Percentiles rank a stretch among this genome's conserved stretches.
These are phyloP conservation scores for Crucibulum laeve DNA, from an alignment of 768 basidiomycete genomes.

Conservation along the genomic window DNA sequence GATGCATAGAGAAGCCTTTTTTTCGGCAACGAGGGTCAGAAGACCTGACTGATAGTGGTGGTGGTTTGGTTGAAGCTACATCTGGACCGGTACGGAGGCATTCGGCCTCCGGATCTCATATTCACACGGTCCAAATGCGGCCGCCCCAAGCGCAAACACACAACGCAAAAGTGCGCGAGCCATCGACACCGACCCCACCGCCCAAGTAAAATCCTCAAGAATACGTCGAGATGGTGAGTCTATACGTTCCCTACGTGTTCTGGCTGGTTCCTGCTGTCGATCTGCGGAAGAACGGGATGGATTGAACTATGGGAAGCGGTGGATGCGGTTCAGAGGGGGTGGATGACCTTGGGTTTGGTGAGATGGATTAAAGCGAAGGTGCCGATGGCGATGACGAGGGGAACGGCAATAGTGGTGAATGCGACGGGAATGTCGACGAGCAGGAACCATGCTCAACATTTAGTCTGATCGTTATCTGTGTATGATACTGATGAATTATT, in stretches of 20 bases:
- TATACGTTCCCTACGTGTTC: constrained; percentile 11
- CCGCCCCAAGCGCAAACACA: background rate
- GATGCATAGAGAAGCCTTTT: too few species aligned
- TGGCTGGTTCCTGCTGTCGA: constrained; percentile 7
- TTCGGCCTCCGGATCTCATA: too few species aligned
- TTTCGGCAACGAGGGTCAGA: too few species aligned
- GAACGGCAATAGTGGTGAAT: background rate
- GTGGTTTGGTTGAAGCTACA: too few species aligned
- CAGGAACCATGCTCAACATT: too few species aligned
- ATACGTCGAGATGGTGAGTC: constrained; percentile 43
- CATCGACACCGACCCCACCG: constrained; percentile 19
- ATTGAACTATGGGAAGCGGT: constrained; percentile 13
- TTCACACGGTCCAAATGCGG: background rate
- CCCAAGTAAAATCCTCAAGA: constrained; percentile 26
- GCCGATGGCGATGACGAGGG: background rate
- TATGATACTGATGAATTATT: constrained; percentile 15
- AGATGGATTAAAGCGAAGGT: background rate
- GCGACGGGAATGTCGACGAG: too few species aligned
- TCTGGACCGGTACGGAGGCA: too few species aligned
- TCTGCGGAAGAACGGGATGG: constrained; percentile 13
- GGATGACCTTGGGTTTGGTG: constrained; percentile 15
- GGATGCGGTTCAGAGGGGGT: constrained; percentile 20
- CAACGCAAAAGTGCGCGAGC: background rate
- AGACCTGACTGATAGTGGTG: too few species aligned
- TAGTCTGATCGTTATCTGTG: background rate